A percentile compares a stretch with the other conserved stretches of the same genome.
Evolutionary conservation across 345 rosid species (phyloP).

Genomic region (Aquilaria sinensis): DNA sequence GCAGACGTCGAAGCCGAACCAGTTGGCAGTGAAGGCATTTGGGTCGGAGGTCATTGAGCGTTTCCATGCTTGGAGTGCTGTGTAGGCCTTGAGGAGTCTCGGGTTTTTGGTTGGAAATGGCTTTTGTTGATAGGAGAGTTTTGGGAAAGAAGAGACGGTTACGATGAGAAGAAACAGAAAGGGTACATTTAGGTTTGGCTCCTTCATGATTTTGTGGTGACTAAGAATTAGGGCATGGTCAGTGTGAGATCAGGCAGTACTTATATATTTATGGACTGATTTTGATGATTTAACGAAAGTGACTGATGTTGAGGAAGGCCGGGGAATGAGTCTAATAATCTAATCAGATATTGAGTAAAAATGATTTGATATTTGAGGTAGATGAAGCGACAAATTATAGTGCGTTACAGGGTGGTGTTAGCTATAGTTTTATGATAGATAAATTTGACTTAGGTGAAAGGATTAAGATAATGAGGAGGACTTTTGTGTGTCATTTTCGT

Average conservation of each 20-base stretch:
- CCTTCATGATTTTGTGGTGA: slow-evolving; percentile 19
- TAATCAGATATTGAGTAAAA: slow-evolving; percentile 8
- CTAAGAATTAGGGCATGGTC: background rate
- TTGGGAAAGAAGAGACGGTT: slow-evolving; percentile 13
- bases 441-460: slow-evolving; percentile 13
- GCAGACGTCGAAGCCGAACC: slow-evolving; percentile 83
- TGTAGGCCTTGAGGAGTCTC: slow-evolving; percentile 56
- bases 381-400: background rate
- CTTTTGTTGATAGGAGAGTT: slow-evolving; percentile 20
- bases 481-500: background rate
- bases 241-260: background rate
- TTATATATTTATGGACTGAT: slow-evolving; percentile 2
- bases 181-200: slow-evolving; percentile 9
- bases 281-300: background rate
- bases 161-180: slow-evolving; percentile 8
- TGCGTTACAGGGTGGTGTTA: slow-evolving; percentile 29
- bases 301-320: too few relatives aligned
- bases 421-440: background rate
- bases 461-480: background rate
- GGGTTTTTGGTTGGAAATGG: slow-evolving; percentile 34
- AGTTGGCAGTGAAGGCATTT: slow-evolving; percentile 46
- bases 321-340: slow-evolving; percentile 14
- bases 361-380: slow-evolving; percentile 1
- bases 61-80: slow-evolving; percentile 80
- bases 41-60: slow-evolving; percentile 65